Percentiles rank a stretch among this genome's conserved stretches.
Evolutionary conservation across 306 rosid species (phyloP).

Genomic region (Benincasa hispida): DNA sequence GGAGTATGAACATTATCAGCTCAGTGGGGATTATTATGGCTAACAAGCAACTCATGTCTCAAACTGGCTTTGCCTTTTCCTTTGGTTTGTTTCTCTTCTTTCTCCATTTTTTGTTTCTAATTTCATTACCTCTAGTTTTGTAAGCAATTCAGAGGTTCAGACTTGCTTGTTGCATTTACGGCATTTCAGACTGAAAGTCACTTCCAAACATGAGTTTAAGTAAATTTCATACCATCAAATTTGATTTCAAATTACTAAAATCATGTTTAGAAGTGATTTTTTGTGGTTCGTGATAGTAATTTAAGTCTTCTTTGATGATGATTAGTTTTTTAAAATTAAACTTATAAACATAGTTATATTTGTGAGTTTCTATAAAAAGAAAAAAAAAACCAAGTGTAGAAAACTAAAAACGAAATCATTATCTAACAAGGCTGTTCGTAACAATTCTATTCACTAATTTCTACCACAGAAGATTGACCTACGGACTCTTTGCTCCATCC

Average conservation of each 20-base stretch:
- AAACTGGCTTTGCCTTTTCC: conserved; percentile 32
- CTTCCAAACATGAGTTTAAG: too few relatives aligned
- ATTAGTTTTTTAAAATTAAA: too few relatives aligned
- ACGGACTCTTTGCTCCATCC: neutral
- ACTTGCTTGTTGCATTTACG: neutral
- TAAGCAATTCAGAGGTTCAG: neutral
- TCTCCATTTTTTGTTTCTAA: neutral
- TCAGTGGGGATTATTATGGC: conserved; percentile 51
- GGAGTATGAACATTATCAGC: conserved; percentile 47
- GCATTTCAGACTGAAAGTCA: too few relatives aligned
- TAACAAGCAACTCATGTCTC: conserved; percentile 47
- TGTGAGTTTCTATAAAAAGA: too few relatives aligned
- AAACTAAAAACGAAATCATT: neutral
- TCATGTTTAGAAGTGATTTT: too few relatives aligned
- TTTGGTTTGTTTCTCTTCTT: conserved; percentile 22
- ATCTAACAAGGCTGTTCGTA: neutral
- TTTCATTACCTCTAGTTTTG: neutral
- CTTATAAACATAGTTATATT: too few relatives aligned
- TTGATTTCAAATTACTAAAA: too few relatives aligned
- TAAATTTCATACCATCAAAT: too few relatives aligned
- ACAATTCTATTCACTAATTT: neutral
- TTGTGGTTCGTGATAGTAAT: too few relatives aligned
- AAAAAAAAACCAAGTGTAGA: too few relatives aligned
- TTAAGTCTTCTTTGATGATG: too few relatives aligned
- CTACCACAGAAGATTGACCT: neutral